Evolutionary conservation across 352 stramenopile genomes (phyloP), one percentile per base, ranked within the genome.

Genomic region (Pythium apleroticum): DNA sequence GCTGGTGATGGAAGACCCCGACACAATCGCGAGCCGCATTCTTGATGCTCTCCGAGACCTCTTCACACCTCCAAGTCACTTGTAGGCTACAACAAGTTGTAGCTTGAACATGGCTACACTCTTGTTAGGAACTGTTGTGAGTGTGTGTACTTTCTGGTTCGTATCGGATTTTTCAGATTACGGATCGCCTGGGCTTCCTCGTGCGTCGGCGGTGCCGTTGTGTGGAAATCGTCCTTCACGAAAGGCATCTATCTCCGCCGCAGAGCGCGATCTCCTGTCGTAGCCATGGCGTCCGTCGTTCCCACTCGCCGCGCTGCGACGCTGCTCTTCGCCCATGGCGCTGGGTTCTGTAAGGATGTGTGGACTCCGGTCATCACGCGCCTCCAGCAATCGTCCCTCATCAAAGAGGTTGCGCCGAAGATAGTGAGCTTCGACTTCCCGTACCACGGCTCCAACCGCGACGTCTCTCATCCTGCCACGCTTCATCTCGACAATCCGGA

Each of bases 1-100:
- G 19, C 69, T 86, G 68, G 60, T 86, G 4, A 72, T 89, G 61
- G 77, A 89, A 59, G 74, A 84, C 45, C 71, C 73, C 0, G 73
- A 68, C 22, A 69, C 67, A 12, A 52, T 45, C 2, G 27, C 77
- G 7, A 41, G 73, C 15, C 80, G 75, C 22, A 90, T 90, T 52
- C 46, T 73, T 12, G 30, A 55, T 1, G 20, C 25, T 3, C 49
- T 70, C 30, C 28, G 28, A 8, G 15, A 48, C 1, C 28, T 22
- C 4, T 61, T 60, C 28, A 22, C 11, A 15, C 33, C 7, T 3
- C 11, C 33, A 15, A 39, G 33, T 15, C 7, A 15, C 2, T 3
- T 39, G 33, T 39, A 39, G 33, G 14, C 14, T 39, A 9, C 9
- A 9, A 10, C 30, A n/a, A n/a, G n/a, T n/a, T 33, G 30, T 33